Percentiles rank a stretch among this genome's conserved stretches.
These are phyloP conservation scores for Ormosia emarginata DNA, from an alignment of 306 rosid species.

Conservation along the genomic window DNA sequence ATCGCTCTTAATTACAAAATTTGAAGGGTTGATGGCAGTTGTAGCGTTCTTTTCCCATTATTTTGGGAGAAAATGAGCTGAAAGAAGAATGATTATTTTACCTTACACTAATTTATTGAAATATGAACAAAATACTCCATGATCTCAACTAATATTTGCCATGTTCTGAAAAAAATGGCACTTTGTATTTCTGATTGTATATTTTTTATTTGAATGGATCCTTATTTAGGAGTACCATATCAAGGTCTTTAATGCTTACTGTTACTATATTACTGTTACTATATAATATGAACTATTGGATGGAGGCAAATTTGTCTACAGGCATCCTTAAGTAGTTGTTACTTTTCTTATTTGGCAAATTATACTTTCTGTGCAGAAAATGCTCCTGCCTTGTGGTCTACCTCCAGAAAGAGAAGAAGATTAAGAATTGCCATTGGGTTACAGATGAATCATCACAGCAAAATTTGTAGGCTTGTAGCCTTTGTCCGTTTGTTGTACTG, in stretches of 20 bases:
- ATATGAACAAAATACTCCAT: neutral
- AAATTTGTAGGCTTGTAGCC: conserved; percentile 6
- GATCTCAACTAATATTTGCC: neutral
- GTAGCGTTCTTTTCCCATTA: neutral
- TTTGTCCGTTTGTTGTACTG: conserved; percentile 5
- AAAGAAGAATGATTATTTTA: neutral
- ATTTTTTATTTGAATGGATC: neutral
- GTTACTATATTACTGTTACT: conserved; percentile 5
- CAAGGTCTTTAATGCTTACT: neutral
- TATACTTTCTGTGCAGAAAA: conserved; percentile 54
- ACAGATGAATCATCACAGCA: neutral
- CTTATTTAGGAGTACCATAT: neutral
- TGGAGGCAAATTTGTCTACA: neutral
- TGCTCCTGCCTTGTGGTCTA: conserved; percentile 93
- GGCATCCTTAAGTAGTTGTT: neutral
- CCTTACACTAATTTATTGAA: neutral
- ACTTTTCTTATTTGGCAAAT: neutral
- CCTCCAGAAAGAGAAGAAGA: conserved; percentile 95
- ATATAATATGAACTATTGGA: neutral
- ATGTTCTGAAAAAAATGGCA: neutral
- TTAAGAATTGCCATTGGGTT: conserved; percentile 24
- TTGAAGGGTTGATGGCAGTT: neutral
- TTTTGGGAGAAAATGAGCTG: neutral
- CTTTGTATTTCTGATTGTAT: neutral
- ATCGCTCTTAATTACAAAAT: neutral